Percentiles rank a stretch among this genome's conserved stretches.
Evolutionary conservation across 805 yeast genomes (phyloP).

Genomic region (Blastobotrys attinorum): DNA sequence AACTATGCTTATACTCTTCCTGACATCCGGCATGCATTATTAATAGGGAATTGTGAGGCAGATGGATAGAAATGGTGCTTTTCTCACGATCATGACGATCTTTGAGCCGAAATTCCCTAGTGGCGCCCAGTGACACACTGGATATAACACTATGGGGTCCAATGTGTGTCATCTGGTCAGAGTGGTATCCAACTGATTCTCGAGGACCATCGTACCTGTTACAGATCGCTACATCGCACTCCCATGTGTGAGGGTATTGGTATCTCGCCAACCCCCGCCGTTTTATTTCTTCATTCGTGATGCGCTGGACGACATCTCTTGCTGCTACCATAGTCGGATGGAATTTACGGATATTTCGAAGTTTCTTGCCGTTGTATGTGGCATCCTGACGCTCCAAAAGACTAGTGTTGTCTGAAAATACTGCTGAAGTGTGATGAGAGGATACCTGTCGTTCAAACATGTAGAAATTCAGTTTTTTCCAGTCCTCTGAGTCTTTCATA

Average conservation of each 20-base stretch:
- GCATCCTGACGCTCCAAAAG: constrained; percentile 14
- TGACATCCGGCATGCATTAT: constrained; percentile 77
- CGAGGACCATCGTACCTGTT: constrained; percentile 46
- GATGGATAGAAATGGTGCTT: constrained; percentile 43
- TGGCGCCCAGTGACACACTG: constrained; percentile 60
- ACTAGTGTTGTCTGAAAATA: constrained; percentile 28
- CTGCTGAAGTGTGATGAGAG: constrained; percentile 47
- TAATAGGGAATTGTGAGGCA: constrained; percentile 62
- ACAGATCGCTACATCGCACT: constrained; percentile 44
- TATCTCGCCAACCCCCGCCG: constrained; percentile 30
- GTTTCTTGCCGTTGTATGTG: constrained; percentile 35
- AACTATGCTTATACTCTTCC: constrained; percentile 63
- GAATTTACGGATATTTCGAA: constrained; percentile 29
- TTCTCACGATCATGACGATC: constrained; percentile 21
- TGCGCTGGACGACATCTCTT: constrained; percentile 33
- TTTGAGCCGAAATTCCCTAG: constrained; percentile 57
- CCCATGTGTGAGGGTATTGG: constrained; percentile 41
- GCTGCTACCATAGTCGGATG: constrained; percentile 36
- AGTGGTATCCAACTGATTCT: constrained; percentile 63
- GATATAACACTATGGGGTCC: constrained; percentile 69
- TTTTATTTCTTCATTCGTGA: constrained; percentile 33
- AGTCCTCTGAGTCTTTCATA: constrained; percentile 33
- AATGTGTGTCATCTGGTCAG: constrained; percentile 61
- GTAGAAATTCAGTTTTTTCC: constrained; percentile 42
- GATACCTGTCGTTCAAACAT: constrained; percentile 55